Percentiles rank a stretch among this genome's conserved stretches.
Evolutionary conservation across 148 eudicot species (phyloP).

Genomic region (Nyssa sinensis): DNA sequence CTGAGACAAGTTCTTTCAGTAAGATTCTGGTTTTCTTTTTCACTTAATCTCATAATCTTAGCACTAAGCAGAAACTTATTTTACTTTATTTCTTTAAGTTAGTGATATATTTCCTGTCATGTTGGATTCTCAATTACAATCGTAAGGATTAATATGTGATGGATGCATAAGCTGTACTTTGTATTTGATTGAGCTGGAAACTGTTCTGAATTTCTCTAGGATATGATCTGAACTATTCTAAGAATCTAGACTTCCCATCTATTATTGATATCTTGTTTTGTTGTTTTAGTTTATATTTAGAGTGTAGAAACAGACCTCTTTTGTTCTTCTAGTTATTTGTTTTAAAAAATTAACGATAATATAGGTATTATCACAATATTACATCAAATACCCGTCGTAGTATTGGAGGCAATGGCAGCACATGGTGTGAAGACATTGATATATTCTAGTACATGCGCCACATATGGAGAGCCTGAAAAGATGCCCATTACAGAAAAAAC

Average conservation of each 20-base stretch:
- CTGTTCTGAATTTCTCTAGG: neutral
- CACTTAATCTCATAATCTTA: too few species aligned
- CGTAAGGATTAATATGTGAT: neutral
- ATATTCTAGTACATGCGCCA: conserved; percentile 99
- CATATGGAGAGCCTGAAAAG: conserved; percentile 94
- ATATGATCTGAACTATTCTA: conserved; percentile 1
- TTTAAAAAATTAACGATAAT: too few species aligned
- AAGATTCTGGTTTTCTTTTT: neutral
- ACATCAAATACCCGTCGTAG: conserved; percentile 85
- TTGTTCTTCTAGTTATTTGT: neutral
- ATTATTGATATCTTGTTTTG: neutral
- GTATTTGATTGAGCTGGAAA: neutral
- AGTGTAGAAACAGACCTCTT: neutral
- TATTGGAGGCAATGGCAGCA: conserved; percentile 82
- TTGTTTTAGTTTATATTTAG: neutral
- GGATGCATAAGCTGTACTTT: neutral
- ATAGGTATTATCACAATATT: conserved; percentile 94
- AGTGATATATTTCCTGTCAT: neutral
- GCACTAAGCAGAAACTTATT: too few species aligned
- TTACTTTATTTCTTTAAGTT: too few species aligned
- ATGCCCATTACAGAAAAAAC: conserved; percentile 97
- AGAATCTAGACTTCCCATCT: too few species aligned
- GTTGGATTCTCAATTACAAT: neutral
- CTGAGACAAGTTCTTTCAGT: too few species aligned
- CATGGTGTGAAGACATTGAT: conserved; percentile 75